Evolutionary conservation across 2,329 filamentous ascomycete genomes (phyloP), one percentile per base, ranked within the genome.

Genomic region (Rhexocercosporidium sp.): DNA sequence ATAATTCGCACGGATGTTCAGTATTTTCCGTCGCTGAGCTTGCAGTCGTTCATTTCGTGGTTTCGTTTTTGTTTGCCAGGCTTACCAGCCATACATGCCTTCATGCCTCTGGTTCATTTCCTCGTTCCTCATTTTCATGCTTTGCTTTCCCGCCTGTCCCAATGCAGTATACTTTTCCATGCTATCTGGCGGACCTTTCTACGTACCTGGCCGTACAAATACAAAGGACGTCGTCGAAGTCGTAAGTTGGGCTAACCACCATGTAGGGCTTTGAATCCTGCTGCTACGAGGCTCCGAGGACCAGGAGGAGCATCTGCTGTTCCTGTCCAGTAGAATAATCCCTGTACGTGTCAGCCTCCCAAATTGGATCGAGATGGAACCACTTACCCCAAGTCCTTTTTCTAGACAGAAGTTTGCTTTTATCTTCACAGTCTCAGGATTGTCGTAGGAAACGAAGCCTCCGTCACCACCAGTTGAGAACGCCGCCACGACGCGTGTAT

Each of bases 321-420:
- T n/a, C 89, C 91, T 62, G 90, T 89, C 90, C 91, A 94, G 78
- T 94, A 96, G 77, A 94, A 95, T 9, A 96, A 79, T 0, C 92
- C 92, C 86, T 88, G 72, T 31, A 60, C 39, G 18, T 53, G 57
- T 68, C 51, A 71, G 31, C 59, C n/a, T 2, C 6, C 4, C 31
- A 9, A 39, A 62, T 29, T 25, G 31, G n/a, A 8, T 34, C 2
- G 22, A 31, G 22, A 37, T 41, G 57, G 27, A 11, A 22, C n/a
- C 22, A 70, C 75, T 67, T 68, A 88, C 86, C 31, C 89, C 92
- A 20, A 96, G 81, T 31, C 86, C 85, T 73, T 90, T 89, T 73
- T 91, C 86, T 74, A 88, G 90, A 77, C 89, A 92, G 77, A 90
- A 95, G 7, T 83, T 81, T 1, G 90, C 92, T 80, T 96, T 96